Percentiles rank a stretch among this genome's conserved stretches.
Conservation (phyloP, 495 filamentous ascomycete genomes). For the Aspergillus funiculosus region DNA sequence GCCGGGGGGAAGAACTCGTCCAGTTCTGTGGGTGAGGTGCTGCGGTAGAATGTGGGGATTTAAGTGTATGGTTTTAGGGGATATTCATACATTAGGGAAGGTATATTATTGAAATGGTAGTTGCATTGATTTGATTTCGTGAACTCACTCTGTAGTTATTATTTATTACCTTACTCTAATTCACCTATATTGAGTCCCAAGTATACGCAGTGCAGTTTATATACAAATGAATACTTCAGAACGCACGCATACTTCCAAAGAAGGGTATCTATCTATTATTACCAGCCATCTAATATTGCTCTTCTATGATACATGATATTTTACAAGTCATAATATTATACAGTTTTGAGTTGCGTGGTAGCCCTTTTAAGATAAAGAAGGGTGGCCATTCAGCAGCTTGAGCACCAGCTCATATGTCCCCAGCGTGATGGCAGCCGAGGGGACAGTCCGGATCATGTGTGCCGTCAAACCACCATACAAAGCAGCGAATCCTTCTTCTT, state of each 20-base stretch:
- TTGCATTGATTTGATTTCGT: too few species aligned
- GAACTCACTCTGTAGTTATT: too few species aligned
- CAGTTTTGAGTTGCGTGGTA: not conserved
- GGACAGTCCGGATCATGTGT: conserved; percentile 80
- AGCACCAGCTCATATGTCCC: conserved; percentile 85
- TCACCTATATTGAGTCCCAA: too few species aligned
- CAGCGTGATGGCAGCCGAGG: conserved; percentile 86
- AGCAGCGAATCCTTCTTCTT: conserved; percentile 75
- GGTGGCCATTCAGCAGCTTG: conserved; percentile 33
- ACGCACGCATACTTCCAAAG: not conserved
- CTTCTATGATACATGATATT: conserved; percentile 13
- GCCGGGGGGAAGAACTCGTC: too few species aligned
- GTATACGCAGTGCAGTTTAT: not conserved
- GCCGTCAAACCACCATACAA: conserved; percentile 84
- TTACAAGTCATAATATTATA: conserved; percentile 10
- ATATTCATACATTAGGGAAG: too few species aligned
- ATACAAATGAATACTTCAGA: too few species aligned
- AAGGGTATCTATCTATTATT: conserved; percentile 14
- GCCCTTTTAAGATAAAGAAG: not conserved
- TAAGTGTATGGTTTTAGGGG: too few species aligned
- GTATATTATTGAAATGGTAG: too few species aligned
- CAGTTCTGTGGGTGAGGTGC: not conserved
- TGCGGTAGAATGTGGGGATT: not conserved
- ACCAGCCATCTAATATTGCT: conserved; percentile 10
- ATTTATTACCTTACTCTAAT: too few species aligned